Evolutionary conservation across 1,284 basidiomycete species (phyloP).

Genomic region (Irpex lacteus): DNA sequence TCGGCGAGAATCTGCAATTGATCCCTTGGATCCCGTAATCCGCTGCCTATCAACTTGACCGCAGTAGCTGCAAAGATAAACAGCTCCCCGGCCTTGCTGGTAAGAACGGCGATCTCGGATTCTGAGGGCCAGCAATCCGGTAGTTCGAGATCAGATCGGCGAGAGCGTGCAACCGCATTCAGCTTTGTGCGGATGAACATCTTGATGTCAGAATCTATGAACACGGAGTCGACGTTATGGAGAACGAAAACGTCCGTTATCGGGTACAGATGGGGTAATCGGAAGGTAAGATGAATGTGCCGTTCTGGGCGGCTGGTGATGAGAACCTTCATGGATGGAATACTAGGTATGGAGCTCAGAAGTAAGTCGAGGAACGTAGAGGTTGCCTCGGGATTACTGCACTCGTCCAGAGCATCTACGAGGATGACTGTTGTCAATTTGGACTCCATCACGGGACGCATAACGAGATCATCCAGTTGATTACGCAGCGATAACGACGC

Average conservation of each 20-base stretch:
- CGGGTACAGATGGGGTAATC: background rate
- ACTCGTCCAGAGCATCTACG: slow-evolving; percentile 24
- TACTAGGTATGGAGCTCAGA: background rate
- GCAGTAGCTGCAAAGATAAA: slow-evolving; percentile 20
- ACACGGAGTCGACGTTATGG: background rate
- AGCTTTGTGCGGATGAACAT: background rate
- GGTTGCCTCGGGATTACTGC: slow-evolving; percentile 4
- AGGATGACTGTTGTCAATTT: slow-evolving; percentile 12
- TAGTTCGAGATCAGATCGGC: background rate
- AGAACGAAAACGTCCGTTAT: background rate
- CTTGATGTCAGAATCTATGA: background rate
- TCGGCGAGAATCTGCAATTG: background rate
- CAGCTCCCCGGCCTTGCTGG: slow-evolving; percentile 8
- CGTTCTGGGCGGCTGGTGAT: slow-evolving; percentile 19
- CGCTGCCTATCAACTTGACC: slow-evolving; percentile 9
- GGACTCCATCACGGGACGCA: slow-evolving; percentile 4
- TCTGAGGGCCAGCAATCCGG: background rate
- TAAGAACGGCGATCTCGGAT: slow-evolving; percentile 7
- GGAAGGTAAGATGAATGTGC: slow-evolving; percentile 6
- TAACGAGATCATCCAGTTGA: slow-evolving; percentile 9
- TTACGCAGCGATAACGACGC: too few species aligned
- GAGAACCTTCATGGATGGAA: slow-evolving; percentile 17
- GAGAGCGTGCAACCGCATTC: background rate
- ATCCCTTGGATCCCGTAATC: background rate
- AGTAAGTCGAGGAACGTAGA: slow-evolving; percentile 8